Evolutionary conservation across 23 red algal genomes (phyloP).

Genomic region (Agarophyton chilense): DNA sequence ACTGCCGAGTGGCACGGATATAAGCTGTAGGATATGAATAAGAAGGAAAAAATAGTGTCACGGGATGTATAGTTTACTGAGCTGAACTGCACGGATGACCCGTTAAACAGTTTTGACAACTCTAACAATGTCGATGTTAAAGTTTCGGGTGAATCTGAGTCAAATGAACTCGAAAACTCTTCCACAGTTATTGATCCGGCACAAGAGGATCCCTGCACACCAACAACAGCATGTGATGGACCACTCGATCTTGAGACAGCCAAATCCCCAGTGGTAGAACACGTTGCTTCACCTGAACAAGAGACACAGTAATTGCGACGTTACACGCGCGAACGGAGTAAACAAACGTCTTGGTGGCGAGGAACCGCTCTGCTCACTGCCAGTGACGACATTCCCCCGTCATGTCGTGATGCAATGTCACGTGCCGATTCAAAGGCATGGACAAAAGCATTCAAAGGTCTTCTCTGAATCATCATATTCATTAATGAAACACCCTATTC

Average conservation of each 20-base stretch:
- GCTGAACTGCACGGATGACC: neutral
- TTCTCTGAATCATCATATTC: no score
- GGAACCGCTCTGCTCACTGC: neutral
- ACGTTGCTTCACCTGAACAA: neutral
- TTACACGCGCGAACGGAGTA: neutral
- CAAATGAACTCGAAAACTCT: no score
- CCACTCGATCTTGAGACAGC: no score
- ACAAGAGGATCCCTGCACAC: no score
- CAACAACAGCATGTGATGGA: no score
- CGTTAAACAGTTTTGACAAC: no score
- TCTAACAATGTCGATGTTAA: no score
- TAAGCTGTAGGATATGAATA: conserved; percentile 9
- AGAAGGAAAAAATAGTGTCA: neutral
- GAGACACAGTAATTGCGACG: neutral
- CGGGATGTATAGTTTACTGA: conserved; percentile 3
- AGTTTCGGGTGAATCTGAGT: no score
- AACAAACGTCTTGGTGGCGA: neutral
- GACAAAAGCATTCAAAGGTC: conserved; percentile 23
- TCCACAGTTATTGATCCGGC: no score
- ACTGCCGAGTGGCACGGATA: neutral
- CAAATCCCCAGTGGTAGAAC: neutral
- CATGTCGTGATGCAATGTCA: conserved; percentile 17
- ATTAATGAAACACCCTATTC: no score
- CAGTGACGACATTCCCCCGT: conserved; percentile 16
- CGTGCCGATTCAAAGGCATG: conserved; percentile 19